Base-by-base conservation (phyloP, 2,329 filamentous ascomycete species). In the Diaporthe capsici region DNA sequence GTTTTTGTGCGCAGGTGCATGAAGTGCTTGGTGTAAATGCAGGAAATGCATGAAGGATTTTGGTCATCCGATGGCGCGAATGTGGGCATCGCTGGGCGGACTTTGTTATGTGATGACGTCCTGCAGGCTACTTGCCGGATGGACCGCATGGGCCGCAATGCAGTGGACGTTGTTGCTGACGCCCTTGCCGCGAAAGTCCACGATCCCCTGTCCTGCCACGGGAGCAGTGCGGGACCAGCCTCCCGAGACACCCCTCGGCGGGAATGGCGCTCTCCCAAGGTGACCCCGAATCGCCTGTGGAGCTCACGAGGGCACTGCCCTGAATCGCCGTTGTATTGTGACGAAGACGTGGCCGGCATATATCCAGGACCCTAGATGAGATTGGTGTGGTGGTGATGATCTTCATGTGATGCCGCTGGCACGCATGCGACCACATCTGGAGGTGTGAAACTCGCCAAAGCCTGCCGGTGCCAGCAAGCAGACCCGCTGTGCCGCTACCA, bases 281-380 rank as follows among this genome's bases (percentile, higher is more conserved):
- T 63, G 71, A 49, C 60, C 60, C 57, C 34, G 44, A 65, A 63
- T 10, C n/a, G 47, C 20, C 25, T 73, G 71, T 73, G 57, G 71
- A 51, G 49, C 34, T 20, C 57, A 70, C 58, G 58, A 47, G 37
- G 55, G 71, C 71, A 57, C 71, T 73, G 57, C 71, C 71, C 71
- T 73, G 71, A 65, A 73, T 73, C 71, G 71, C 58, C 44, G 58
- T 73, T 53, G 57, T 49, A 44, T 53, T 37, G 71, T 73, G 71
- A 65, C 58, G 58, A 73, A 55, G 49, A 70, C 31, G 31, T 70
- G 47, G 65, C 65, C 47, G n/a, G 49, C 63, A 53, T 37, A 20
- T 53, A 37, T 37, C 49, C 47, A 55, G 71, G 47, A 55, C 71
- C 60, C 49, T 34, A 25, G 47, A 44, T n/a, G 42, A 47, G 47